Evolutionary conservation across 139 green algal genomes (phyloP).

Genomic region (Chlorella sp.): DNA sequence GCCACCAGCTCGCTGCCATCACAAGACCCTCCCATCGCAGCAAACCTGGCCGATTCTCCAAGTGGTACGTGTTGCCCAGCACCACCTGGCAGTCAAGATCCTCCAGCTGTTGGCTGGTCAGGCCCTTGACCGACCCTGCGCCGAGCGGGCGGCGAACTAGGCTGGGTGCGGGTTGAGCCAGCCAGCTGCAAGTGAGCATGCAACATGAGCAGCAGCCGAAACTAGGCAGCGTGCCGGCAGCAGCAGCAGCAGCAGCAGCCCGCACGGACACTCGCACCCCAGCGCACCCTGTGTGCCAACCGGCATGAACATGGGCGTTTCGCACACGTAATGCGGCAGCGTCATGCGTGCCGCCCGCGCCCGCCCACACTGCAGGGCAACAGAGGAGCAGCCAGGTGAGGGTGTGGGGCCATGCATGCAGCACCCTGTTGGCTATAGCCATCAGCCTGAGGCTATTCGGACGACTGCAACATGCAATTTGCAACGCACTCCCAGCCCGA

Average conservation of each 20-base stretch:
- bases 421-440: no score
- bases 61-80: constrained; percentile 95
- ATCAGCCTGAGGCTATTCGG: no score
- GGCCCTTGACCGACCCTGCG: constrained; percentile 87
- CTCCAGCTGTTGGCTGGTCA: constrained; percentile 80
- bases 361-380: constrained; percentile 55
- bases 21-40: no score
- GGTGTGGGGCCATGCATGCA: no score
- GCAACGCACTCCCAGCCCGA: no score
- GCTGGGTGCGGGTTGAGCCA: no score
- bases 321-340: constrained; percentile 84
- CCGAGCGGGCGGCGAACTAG: not conserved
- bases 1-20: constrained; percentile 75
- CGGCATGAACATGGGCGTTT: constrained; percentile 99
- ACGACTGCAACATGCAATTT: no score
- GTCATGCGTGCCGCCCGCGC: constrained; percentile 80
- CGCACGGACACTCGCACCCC: not conserved
- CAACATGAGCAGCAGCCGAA: not conserved
- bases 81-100: constrained; percentile 90
- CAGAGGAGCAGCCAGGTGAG: no score
- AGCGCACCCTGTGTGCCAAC: constrained; percentile 93
- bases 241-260: not conserved
- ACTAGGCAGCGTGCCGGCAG: not conserved
- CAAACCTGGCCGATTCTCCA: constrained; percentile 63
- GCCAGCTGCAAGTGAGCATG: no score